Conservation (phyloP, 495 filamentous ascomycete species). For the Aspergillus sclerotioniger region DNA sequence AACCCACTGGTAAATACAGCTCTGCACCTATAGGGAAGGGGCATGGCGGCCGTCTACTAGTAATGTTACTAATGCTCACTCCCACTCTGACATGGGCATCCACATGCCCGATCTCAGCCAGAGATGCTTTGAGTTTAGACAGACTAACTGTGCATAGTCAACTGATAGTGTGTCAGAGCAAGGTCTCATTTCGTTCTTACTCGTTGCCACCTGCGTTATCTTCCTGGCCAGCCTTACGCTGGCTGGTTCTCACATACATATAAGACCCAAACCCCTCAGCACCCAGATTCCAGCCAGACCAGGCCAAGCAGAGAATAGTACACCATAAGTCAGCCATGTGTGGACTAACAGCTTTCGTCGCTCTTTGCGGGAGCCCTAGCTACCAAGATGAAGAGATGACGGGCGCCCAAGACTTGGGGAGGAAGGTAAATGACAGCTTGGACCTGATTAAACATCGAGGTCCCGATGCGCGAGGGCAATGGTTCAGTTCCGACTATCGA, state of each 20-base stretch:
- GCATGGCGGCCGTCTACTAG: too few species aligned
- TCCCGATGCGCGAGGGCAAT: constrained; percentile 44
- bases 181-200: neutral
- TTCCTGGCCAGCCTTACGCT: neutral
- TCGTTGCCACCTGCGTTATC: neutral
- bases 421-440: constrained; percentile 24
- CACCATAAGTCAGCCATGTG: constrained; percentile 3
- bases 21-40: too few species aligned
- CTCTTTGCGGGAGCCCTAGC: neutral
- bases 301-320: neutral
- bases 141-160: too few species aligned
- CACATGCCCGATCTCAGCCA: too few species aligned
- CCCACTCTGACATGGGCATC: too few species aligned
- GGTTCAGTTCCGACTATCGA: constrained; percentile 41
- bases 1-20: too few species aligned
- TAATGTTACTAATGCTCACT: too few species aligned
- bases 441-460: constrained; percentile 46
- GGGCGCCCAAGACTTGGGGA: neutral
- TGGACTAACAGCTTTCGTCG: constrained; percentile 11
- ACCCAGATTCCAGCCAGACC: neutral
- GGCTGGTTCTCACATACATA: neutral
- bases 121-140: too few species aligned
- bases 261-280: neutral
- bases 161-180: too few species aligned
- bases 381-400: neutral